Evolutionary conservation across 257 asterid genomes (phyloP).

Genomic region (Paraleonurus japonicus): DNA sequence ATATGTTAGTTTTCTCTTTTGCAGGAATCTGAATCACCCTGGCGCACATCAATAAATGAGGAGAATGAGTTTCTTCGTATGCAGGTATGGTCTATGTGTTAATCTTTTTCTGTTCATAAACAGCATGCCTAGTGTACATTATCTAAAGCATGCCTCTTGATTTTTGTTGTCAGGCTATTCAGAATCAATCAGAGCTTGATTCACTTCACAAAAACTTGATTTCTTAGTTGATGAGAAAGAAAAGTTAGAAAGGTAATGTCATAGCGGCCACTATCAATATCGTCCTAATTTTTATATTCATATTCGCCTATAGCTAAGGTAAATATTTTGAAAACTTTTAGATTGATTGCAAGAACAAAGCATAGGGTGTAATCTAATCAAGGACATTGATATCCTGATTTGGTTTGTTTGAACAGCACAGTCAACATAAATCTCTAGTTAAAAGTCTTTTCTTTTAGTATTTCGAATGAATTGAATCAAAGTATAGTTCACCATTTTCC

Average conservation of each 20-base stretch:
- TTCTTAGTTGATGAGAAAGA: conserved; percentile 63
- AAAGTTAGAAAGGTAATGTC: conserved; percentile 71
- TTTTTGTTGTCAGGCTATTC: conserved; percentile 43
- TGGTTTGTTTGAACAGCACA: not conserved
- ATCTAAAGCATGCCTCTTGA: conserved; percentile 1
- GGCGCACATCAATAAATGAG: conserved; percentile 78
- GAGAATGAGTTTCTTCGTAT: conserved; percentile 92
- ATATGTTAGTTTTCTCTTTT: not conserved
- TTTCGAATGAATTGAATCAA: not conserved
- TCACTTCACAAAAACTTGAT: conserved; percentile 66
- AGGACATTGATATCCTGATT: conserved; percentile 1
- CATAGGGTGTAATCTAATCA: not conserved
- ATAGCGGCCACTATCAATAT: not conserved
- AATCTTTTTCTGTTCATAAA: not conserved
- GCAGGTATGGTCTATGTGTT: conserved; percentile 52
- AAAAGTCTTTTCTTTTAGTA: not conserved
- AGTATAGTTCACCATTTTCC: not conserved
- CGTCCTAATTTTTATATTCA: not conserved
- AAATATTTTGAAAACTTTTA: not conserved
- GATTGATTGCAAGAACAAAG: conserved; percentile 5
- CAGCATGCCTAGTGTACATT: conserved; percentile 6
- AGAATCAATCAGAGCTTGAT: conserved; percentile 86
- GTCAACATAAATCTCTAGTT: not conserved
- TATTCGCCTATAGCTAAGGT: not conserved
- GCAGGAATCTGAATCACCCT: conserved; percentile 67